Percentiles rank a stretch among this genome's conserved stretches.
Conservation (phyloP, 306 rosid genomes). For the Fragaria vesca region DNA sequence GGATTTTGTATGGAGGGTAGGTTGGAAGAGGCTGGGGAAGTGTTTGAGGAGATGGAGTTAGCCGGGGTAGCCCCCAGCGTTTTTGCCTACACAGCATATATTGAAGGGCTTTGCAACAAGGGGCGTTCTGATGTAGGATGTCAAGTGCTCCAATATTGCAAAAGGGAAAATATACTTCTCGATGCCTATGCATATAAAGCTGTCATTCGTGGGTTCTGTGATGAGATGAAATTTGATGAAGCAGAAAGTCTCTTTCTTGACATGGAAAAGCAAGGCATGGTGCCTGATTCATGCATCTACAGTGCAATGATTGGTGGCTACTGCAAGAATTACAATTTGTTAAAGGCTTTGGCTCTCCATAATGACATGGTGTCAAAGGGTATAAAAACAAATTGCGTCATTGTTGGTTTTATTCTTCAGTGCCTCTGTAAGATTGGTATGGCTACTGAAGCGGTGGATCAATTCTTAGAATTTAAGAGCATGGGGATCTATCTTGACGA, state of each 20-base stretch:
- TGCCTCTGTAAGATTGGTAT: conserved; percentile 59
- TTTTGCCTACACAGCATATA: conserved; percentile 50
- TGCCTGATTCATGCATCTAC: conserved; percentile 51
- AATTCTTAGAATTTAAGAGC: conserved; percentile 43
- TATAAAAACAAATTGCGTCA: conserved; percentile 62
- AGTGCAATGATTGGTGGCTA: conserved; percentile 64
- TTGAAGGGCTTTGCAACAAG: conserved; percentile 71
- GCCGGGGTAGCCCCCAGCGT: conserved; percentile 47
- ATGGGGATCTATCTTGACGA: conserved; percentile 58
- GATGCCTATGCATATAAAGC: conserved; percentile 52
- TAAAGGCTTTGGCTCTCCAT: conserved; percentile 52
- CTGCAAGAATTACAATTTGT: conserved; percentile 54
- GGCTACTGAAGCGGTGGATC: conserved; percentile 49
- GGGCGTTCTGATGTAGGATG: conserved; percentile 52
- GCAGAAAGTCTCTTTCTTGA: conserved; percentile 57
- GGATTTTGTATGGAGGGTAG: conserved; percentile 60
- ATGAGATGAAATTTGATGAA: conserved; percentile 54
- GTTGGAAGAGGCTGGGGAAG: conserved; percentile 39
- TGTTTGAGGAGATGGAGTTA: conserved; percentile 65
- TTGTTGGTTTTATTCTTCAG: conserved; percentile 62
- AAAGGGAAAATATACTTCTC: conserved; percentile 32
- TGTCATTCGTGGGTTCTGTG: conserved; percentile 71
- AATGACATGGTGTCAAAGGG: conserved; percentile 60
- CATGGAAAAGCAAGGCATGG: conserved; percentile 61
- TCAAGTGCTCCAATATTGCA: conserved; percentile 49